A percentile compares a stretch with the other conserved stretches of the same genome.
Evolutionary conservation across 352 stramenopile genomes (phyloP).

Genomic region (Globisporangium cylindrosporum): DNA sequence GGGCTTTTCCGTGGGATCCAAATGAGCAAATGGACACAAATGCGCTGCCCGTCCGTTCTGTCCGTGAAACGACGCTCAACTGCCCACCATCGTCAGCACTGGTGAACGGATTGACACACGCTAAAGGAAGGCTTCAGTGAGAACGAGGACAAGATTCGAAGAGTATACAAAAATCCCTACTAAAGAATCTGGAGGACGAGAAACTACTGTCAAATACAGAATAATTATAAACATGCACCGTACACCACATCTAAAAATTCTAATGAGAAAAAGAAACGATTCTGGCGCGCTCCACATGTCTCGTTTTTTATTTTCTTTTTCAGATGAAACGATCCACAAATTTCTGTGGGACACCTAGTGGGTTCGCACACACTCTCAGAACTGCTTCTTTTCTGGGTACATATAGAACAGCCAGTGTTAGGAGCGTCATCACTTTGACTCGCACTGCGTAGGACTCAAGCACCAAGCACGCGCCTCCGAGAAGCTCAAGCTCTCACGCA

Average conservation of each 20-base stretch:
- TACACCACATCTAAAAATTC: neutral
- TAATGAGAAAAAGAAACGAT: neutral
- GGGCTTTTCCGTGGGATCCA: neutral
- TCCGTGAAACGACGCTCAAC: conserved; percentile 6
- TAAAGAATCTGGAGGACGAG: neutral
- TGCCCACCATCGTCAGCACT: neutral
- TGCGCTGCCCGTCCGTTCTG: neutral
- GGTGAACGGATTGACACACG: conserved; percentile 3
- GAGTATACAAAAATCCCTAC: neutral
- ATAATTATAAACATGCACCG: neutral
- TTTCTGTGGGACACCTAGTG: neutral
- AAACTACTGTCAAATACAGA: neutral
- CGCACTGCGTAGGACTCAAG: neutral
- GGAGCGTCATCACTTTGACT: conserved; percentile 2
- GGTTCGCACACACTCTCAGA: conserved; percentile 1
- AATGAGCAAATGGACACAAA: neutral
- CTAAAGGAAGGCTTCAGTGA: neutral
- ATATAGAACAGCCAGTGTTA: too few relatives aligned
- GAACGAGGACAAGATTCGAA: neutral
- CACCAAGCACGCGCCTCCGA: neutral
- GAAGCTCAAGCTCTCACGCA: neutral
- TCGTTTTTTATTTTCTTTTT: neutral
- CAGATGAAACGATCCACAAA: neutral
- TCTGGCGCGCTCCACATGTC: neutral
- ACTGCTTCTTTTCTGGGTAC: conserved; percentile 6